Evolutionary conservation across 2,329 filamentous ascomycete species (phyloP).

Genomic region (Cercospora berteroae): DNA sequence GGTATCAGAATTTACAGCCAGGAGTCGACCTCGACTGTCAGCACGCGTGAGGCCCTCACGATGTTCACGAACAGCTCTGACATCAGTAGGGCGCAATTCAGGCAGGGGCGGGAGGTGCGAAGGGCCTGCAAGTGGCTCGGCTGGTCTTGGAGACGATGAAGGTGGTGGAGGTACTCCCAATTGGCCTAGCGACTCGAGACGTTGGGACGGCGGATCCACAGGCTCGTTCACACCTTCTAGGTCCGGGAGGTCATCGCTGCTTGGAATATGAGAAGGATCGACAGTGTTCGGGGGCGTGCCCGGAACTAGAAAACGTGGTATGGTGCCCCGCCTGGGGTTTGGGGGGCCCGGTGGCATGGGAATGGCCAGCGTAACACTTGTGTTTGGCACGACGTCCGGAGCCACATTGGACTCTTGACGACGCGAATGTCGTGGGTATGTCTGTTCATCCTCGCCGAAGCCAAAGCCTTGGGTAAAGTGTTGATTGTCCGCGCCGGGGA

Average conservation of each 20-base stretch:
- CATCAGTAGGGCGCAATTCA: neutral
- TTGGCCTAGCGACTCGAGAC: neutral
- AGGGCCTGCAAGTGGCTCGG: neutral
- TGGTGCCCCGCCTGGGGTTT: neutral
- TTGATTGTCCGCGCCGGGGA: neutral
- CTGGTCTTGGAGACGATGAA: neutral
- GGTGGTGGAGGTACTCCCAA: neutral
- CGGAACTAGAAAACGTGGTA: neutral
- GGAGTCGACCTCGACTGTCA: neutral
- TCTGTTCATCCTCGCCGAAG: neutral
- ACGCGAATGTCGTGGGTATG: neutral
- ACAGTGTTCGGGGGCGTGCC: neutral
- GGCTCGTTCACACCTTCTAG: neutral
- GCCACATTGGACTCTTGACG: constrained; percentile 2
- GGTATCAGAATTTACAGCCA: neutral
- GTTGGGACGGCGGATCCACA: neutral
- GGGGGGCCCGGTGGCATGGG: neutral
- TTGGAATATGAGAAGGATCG: neutral
- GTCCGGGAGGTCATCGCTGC: neutral
- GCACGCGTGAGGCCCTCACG: neutral
- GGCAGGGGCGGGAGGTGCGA: neutral
- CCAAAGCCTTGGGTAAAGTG: neutral
- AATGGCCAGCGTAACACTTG: neutral
- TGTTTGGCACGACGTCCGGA: neutral
- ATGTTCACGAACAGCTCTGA: neutral